Base-by-base conservation (phyloP, 305 asterid genomes). In the Ruellia speciosa region DNA sequence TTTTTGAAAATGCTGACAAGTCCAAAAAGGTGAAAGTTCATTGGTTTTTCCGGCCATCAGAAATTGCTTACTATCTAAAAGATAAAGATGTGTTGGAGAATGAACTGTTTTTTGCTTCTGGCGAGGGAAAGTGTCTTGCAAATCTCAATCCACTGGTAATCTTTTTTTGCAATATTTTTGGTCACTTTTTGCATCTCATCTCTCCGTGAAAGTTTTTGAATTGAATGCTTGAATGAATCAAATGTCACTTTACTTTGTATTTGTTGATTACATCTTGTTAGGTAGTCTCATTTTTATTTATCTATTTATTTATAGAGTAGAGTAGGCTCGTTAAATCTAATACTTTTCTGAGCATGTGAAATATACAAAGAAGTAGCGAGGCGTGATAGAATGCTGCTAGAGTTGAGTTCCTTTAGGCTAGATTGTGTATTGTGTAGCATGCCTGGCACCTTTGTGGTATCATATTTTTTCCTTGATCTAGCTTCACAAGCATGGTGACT, bases 21-120 rank as follows among this genome's bases (percentile, higher is more conserved):
- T 49, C 75, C 14, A 87, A 69, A 68, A 78, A 24, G 73, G 37
- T 90, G 33, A 90, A 83, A 68, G 69, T 83, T 58, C 98, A 87
- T 0, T 90, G 98, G 95, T 87, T 81, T 75, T 90, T 85, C 52
- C 75, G 72, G 18, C 96, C 93, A 28, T 62, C 78, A 0, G 95
- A 90, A 70, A 77, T 90, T 56, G 62, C 75, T 0, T 8, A 57
- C 52, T 63, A 79, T 77, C 66, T 85, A 28, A 49, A 49, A 43
- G 84, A 74, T 62, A 71, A 40, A 10, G 43, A 65, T 54, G 58
- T 74, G 45, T 49, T 41, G 37, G 81, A 70, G 76, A 83, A 85
- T 24, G 96, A 90, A 64, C 58, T 90, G 9, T 78, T 90, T 73
- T 69, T 90, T 17, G 97, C 95, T 9, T 72, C 86, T 0, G 97